A percentile compares a stretch with the other conserved stretches of the same genome.
Evolutionary conservation across 371 early-diverging fungal species (phyloP).

Genomic region (Apophysomyces sp.): DNA sequence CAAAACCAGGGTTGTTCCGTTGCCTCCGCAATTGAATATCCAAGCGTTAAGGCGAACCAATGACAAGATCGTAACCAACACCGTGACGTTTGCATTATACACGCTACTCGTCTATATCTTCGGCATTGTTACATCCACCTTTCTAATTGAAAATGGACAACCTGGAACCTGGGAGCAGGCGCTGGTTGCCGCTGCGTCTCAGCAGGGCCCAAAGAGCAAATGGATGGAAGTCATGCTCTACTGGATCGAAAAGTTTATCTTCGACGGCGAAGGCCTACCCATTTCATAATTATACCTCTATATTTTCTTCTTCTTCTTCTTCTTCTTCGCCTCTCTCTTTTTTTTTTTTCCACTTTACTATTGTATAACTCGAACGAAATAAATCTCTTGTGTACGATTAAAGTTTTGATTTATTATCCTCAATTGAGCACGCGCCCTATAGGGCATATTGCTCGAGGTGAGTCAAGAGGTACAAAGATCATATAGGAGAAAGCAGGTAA

Average conservation of each 20-base stretch:
- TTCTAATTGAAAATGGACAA: conserved; percentile 42
- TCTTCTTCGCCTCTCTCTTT: neutral
- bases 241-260: conserved; percentile 48
- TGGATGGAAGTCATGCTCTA: conserved; percentile 44
- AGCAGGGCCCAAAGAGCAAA: conserved; percentile 37
- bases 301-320: neutral
- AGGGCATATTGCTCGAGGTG: too few species aligned
- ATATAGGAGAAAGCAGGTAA: too few species aligned
- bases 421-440: too few species aligned
- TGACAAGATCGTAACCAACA: conserved; percentile 46
- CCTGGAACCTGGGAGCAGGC: conserved; percentile 36
- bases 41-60: conserved; percentile 16
- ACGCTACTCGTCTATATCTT: conserved; percentile 55
- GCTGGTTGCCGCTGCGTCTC: conserved; percentile 34
- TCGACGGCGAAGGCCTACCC: conserved; percentile 45
- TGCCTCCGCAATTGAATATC: neutral
- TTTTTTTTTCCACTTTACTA: neutral
- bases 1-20: neutral
- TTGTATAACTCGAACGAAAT: neutral
- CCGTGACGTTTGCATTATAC: conserved; percentile 55
- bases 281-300: conserved; percentile 18
- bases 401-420: too few species aligned
- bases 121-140: conserved; percentile 57
- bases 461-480: too few species aligned
- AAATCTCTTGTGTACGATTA: neutral